Evolutionary conservation across 441 rosid genomes (phyloP).

Genomic region (Pelargonium myrrhifolium): DNA sequence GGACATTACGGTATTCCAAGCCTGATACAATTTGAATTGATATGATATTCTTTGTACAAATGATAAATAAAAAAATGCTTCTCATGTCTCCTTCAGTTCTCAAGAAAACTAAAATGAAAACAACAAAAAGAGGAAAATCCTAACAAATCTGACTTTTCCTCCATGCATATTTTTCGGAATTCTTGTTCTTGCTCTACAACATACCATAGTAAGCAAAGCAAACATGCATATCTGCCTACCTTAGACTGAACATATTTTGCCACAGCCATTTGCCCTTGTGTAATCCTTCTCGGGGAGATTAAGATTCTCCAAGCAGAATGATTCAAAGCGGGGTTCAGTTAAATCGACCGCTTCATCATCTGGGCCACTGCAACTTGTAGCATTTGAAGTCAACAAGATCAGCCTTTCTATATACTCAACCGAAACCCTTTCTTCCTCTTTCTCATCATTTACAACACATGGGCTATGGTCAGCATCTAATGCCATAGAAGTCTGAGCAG

Average conservation of each 20-base stretch:
- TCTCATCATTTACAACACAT: constrained; percentile 2
- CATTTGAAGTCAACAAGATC: constrained; percentile 33
- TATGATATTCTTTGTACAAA: too few species aligned
- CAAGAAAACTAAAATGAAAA: not conserved
- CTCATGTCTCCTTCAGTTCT: not conserved
- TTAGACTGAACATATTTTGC: not conserved
- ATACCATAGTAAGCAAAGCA: not conserved
- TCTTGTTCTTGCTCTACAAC: constrained; percentile 1
- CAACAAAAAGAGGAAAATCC: not conserved
- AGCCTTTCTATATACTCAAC: constrained; percentile 33
- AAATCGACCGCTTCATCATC: constrained; percentile 82
- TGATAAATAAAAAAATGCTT: too few species aligned
- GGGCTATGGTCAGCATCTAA: constrained; percentile 12
- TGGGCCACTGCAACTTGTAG: constrained; percentile 34
- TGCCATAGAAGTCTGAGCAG: constrained; percentile 21
- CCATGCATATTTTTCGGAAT: not conserved
- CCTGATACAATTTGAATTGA: too few species aligned
- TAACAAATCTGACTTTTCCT: not conserved
- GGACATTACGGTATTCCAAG: too few species aligned
- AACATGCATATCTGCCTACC: not conserved
- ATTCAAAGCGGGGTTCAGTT: constrained; percentile 79
- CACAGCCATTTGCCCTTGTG: not conserved
- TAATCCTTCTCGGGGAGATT: constrained; percentile 25
- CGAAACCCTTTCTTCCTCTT: constrained; percentile 22
- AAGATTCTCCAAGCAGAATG: constrained; percentile 48